A percentile compares a stretch with the other conserved stretches of the same genome.
These are phyloP conservation scores for Patellaria atrata DNA, from an alignment of 495 filamentous ascomycete species.

Conservation along the genomic window DNA sequence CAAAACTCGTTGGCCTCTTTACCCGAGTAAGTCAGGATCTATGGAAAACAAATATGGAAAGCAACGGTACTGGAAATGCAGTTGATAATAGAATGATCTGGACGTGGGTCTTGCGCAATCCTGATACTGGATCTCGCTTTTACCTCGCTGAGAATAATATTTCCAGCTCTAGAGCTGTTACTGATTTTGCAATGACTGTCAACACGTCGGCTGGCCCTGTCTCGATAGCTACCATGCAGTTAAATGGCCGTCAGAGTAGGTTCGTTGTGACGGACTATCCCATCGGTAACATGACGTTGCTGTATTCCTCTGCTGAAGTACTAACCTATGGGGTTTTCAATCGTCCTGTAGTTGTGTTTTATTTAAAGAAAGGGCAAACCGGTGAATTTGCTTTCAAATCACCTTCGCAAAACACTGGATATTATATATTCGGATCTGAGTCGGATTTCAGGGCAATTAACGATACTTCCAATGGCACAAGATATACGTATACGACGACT, in stretches of 20 bases:
- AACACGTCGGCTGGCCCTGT: slow-evolving; percentile 38
- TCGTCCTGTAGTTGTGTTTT: slow-evolving; percentile 35
- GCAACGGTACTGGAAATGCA: slow-evolving; percentile 44
- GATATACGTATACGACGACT: slow-evolving; percentile 34
- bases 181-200: slow-evolving; percentile 36
- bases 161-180: slow-evolving; percentile 31
- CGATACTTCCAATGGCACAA: slow-evolving; percentile 17
- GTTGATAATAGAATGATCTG: slow-evolving; percentile 31
- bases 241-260: slow-evolving; percentile 44
- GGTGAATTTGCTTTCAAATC: slow-evolving; percentile 41
- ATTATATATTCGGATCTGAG: slow-evolving; percentile 4
- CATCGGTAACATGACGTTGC: slow-evolving; percentile 35
- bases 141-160: slow-evolving; percentile 40
- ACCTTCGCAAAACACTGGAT: slow-evolving; percentile 7
- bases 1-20: slow-evolving; percentile 42
- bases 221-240: slow-evolving; percentile 32
- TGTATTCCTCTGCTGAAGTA: slow-evolving; percentile 47
- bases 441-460: not conserved
- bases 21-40: slow-evolving; percentile 39
- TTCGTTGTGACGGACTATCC: slow-evolving; percentile 44
- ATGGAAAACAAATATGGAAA: slow-evolving; percentile 38
- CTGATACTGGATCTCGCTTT: slow-evolving; percentile 38
- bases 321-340: slow-evolving; percentile 37
- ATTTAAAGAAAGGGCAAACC: slow-evolving; percentile 37
- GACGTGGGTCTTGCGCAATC: slow-evolving; percentile 39